These are phyloP conservation scores for Myotisia sp. DNA, from an alignment of 2,329 filamentous ascomycete species.

Conservation along the genomic window DNA sequence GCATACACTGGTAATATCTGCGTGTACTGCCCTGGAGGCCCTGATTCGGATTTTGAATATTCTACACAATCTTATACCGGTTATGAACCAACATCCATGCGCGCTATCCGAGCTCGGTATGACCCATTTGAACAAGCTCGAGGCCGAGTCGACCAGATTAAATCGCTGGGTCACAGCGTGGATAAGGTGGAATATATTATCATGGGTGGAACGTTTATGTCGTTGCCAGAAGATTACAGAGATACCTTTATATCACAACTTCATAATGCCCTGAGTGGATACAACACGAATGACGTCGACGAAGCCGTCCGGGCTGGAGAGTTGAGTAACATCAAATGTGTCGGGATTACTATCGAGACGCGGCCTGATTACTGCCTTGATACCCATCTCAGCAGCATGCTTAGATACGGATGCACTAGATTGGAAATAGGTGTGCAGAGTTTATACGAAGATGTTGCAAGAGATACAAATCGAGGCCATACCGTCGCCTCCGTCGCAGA, in stretches of 20 bases:
- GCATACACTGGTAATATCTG: conserved; percentile 98
- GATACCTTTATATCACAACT: conserved; percentile 90
- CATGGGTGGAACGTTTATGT: conserved; percentile 99
- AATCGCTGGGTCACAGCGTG: conserved; percentile 85
- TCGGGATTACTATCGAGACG: conserved; percentile 97
- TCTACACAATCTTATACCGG: conserved; percentile 98
- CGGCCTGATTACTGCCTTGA: conserved; percentile 92
- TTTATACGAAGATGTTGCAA: conserved; percentile 93
- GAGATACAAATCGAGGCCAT: conserved; percentile 92
- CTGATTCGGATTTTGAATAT: conserved; percentile 97
- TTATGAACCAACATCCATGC: conserved; percentile 97
- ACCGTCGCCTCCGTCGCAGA: conserved; percentile 91
- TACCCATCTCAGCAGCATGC: conserved; percentile 88
- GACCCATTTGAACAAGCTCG: conserved; percentile 96
- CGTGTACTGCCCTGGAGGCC: conserved; percentile 94
- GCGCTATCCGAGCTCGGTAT: conserved; percentile 89
- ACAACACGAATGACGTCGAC: conserved; percentile 85
- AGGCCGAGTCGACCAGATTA: conserved; percentile 91
- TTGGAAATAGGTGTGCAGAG: conserved; percentile 93
- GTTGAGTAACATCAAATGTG: conserved; percentile 95
- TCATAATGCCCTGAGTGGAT: conserved; percentile 92
- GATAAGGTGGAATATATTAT: conserved; percentile 99
- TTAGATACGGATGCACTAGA: conserved; percentile 92
- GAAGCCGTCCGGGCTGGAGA: conserved; percentile 88
- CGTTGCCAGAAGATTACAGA: conserved; percentile 70